Evolutionary conservation across 495 filamentous ascomycete species (phyloP).

Genomic region (Podospora bellae-mahoneyi): DNA sequence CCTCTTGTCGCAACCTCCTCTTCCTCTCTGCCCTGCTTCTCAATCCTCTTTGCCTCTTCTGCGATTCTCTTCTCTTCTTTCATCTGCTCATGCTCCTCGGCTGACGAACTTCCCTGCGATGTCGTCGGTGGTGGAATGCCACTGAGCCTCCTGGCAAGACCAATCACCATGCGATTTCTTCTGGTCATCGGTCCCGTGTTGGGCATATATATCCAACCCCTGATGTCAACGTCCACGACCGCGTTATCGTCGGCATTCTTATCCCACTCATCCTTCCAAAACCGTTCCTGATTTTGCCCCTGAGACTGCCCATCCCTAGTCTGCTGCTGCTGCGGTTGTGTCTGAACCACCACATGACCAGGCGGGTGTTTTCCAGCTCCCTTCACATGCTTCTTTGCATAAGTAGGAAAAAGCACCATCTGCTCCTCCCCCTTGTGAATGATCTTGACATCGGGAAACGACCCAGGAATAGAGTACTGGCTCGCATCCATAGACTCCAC

Average conservation of each 20-base stretch:
- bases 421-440: slow-evolving; percentile 78
- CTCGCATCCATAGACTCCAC: slow-evolving; percentile 48
- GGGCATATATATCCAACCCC: slow-evolving; percentile 90
- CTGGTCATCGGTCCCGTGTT: slow-evolving; percentile 81
- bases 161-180: slow-evolving; percentile 80
- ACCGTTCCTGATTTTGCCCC: slow-evolving; percentile 55
- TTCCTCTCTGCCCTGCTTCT: slow-evolving; percentile 65
- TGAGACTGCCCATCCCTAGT: slow-evolving; percentile 2
- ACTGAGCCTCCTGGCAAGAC: slow-evolving; percentile 76
- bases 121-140: slow-evolving; percentile 68
- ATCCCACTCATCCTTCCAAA: slow-evolving; percentile 67
- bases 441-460: slow-evolving; percentile 79
- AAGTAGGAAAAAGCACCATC: slow-evolving; percentile 91
- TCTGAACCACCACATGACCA: slow-evolving; percentile 9
- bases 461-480: slow-evolving; percentile 61
- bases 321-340: slow-evolving; percentile 7
- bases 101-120: slow-evolving; percentile 12
- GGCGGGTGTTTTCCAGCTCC: slow-evolving; percentile 17
- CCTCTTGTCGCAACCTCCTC: slow-evolving; percentile 66
- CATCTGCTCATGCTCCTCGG: slow-evolving; percentile 41
- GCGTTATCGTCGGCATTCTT: slow-evolving; percentile 71
- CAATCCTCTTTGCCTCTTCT: slow-evolving; percentile 69
- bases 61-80: slow-evolving; percentile 60
- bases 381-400: slow-evolving; percentile 69
- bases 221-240: slow-evolving; percentile 86